Evolutionary conservation across 495 filamentous ascomycete species (phyloP).

Genomic region (Aspergillus cristatus): DNA sequence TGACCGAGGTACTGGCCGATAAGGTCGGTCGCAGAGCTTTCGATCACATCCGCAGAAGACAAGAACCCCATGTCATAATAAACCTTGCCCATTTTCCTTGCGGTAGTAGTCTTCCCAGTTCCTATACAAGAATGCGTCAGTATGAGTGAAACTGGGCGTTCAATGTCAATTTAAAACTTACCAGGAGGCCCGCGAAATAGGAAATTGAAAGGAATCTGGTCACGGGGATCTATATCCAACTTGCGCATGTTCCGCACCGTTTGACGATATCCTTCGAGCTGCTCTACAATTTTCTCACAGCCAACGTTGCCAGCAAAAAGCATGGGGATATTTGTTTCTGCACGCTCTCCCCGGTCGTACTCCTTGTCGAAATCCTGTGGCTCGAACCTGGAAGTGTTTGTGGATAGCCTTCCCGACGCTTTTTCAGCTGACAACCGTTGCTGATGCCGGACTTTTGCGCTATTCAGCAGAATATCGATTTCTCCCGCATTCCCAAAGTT

Average conservation of each 20-base stretch:
- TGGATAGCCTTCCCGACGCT: not conserved
- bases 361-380: slow-evolving; percentile 61
- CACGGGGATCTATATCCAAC: slow-evolving; percentile 46
- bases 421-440: slow-evolving; percentile 25
- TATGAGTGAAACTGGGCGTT: no score
- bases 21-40: slow-evolving; percentile 53
- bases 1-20: slow-evolving; percentile 48
- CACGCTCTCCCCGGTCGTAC: slow-evolving; percentile 45
- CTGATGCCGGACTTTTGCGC: slow-evolving; percentile 52
- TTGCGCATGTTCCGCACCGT: slow-evolving; percentile 41
- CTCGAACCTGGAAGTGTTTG: slow-evolving; percentile 36
- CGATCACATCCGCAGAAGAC: slow-evolving; percentile 42
- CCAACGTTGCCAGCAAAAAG: slow-evolving; percentile 63
- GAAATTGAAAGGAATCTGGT: slow-evolving; percentile 52
- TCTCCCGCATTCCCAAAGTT: slow-evolving; percentile 51
- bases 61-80: slow-evolving; percentile 66
- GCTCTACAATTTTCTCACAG: slow-evolving; percentile 48
- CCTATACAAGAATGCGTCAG: slow-evolving; percentile 32
- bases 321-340: slow-evolving; percentile 40
- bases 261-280: slow-evolving; percentile 52
- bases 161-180: slow-evolving; percentile 12
- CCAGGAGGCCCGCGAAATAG: slow-evolving; percentile 57
- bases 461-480: slow-evolving; percentile 55
- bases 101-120: slow-evolving; percentile 69
- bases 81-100: slow-evolving; percentile 60